phyloP scores from a whole-genome alignment of 2,329 filamentous ascomycete species.

The Sarocladium kiliense region DNA sequence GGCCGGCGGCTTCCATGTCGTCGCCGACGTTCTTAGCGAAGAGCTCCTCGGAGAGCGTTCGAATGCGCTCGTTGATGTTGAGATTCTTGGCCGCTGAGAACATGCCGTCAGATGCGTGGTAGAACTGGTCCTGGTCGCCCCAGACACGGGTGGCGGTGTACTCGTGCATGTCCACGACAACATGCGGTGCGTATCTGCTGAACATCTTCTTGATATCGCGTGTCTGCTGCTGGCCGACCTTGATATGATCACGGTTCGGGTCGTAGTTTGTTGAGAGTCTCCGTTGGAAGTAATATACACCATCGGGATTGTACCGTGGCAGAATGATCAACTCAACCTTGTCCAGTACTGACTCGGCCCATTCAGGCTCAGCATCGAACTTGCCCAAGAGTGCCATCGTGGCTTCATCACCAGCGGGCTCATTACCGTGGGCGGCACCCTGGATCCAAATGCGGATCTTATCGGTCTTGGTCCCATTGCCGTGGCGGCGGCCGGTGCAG shows the following conservation, averaged over 20 bases:
- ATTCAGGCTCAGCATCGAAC: constrained; percentile 21
- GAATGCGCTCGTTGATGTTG: constrained; percentile 25
- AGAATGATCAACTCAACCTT: constrained; percentile 24
- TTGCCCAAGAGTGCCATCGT: constrained; percentile 24
- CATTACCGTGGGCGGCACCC: constrained; percentile 27
- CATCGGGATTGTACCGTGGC: constrained; percentile 28
- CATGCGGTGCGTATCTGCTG: constrained; percentile 21
- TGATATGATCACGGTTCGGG: constrained; percentile 28
- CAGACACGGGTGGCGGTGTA: constrained; percentile 18
- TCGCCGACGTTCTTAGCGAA: constrained; percentile 22
- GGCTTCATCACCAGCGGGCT: constrained; percentile 25
- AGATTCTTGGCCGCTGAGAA: constrained; percentile 29
- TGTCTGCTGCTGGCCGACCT: constrained; percentile 25
- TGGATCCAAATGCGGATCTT: constrained; percentile 28
- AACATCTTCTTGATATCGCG: constrained; percentile 23
- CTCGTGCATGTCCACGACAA: constrained; percentile 28
- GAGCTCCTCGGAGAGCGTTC: constrained; percentile 21
- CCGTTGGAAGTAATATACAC: constrained; percentile 27
- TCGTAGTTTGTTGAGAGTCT: constrained; percentile 22
- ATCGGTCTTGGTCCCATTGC: constrained; percentile 3
- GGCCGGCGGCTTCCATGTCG: constrained; percentile 20
- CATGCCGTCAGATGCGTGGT: constrained; percentile 21
- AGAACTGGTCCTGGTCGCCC: constrained; percentile 19
- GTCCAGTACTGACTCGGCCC: constrained; percentile 21
- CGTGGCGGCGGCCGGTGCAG: not conserved